Percentiles rank a stretch among this genome's conserved stretches.
These are phyloP conservation scores for Odonthalia washingtoniensis DNA, from an alignment of 31 red algal genomes.

Conservation along the genomic window DNA sequence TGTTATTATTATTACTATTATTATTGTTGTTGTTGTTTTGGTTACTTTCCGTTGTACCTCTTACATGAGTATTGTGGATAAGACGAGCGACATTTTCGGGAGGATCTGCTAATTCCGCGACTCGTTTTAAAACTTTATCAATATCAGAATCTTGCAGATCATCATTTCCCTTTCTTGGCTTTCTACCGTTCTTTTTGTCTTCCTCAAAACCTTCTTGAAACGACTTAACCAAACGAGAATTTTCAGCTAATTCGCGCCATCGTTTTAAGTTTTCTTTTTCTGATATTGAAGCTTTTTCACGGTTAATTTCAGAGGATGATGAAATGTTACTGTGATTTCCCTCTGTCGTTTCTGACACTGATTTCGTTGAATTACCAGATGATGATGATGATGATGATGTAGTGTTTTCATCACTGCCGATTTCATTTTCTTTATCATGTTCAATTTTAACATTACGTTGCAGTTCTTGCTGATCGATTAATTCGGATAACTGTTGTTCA, in stretches of 20 bases:
- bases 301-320: no score
- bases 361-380: background rate
- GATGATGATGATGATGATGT: no score
- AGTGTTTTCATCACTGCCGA: background rate
- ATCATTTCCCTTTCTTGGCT: conserved; percentile 13
- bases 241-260: conserved; percentile 15
- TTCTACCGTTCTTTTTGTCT: background rate
- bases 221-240: conserved; percentile 24
- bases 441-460: background rate
- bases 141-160: conserved; percentile 21
- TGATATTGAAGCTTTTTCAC: no score
- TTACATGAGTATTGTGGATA: conserved; percentile 13
- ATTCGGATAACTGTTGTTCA: conserved; percentile 20
- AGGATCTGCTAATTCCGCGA: conserved; percentile 26
- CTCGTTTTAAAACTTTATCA: conserved; percentile 35
- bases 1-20: background rate
- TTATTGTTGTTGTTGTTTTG: background rate
- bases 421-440: background rate
- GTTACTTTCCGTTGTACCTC: background rate
- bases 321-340: no score
- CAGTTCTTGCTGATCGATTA: background rate
- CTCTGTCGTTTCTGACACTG: conserved; percentile 13
- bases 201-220: background rate
- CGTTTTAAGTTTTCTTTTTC: conserved; percentile 32
- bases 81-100: conserved; percentile 21